Evolutionary conservation across 176 grass and related monocot genomes (phyloP).

Genomic region (Zoysia pacifica): DNA sequence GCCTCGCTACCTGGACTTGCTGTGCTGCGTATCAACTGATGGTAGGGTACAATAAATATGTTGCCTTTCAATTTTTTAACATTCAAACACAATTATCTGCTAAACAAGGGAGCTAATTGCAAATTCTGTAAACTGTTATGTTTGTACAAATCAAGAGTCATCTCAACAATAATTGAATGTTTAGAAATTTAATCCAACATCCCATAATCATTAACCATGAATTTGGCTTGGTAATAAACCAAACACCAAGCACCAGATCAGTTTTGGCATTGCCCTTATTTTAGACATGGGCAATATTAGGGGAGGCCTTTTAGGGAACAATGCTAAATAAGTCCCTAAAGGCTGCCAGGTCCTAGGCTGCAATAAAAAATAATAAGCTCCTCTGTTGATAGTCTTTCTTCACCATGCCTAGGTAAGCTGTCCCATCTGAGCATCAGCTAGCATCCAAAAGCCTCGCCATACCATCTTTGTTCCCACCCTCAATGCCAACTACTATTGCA

Average conservation of each 20-base stretch:
- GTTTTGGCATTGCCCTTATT: neutral
- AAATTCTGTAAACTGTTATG: neutral
- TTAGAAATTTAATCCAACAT: neutral
- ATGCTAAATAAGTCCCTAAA: neutral
- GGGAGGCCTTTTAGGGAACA: neutral
- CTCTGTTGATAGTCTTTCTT: neutral
- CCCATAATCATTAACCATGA: neutral
- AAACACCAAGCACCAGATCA: neutral
- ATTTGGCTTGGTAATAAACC: neutral
- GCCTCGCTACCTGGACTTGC: neutral
- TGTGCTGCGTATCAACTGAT: neutral
- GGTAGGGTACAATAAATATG: neutral
- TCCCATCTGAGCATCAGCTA: neutral
- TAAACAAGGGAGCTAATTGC: no score
- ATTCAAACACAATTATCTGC: neutral
- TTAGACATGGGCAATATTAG: neutral
- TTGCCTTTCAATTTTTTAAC: neutral
- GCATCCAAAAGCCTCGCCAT: neutral
- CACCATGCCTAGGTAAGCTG: neutral
- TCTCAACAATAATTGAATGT: neutral
- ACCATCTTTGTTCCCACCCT: neutral
- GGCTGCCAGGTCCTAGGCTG: neutral
- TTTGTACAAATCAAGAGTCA: neutral
- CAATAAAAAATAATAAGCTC: neutral
- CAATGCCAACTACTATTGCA: no score